Percentiles rank a stretch among this genome's conserved stretches.
Conservation (phyloP, 805 yeast genomes). For the Schwanniomyces sp. region DNA sequence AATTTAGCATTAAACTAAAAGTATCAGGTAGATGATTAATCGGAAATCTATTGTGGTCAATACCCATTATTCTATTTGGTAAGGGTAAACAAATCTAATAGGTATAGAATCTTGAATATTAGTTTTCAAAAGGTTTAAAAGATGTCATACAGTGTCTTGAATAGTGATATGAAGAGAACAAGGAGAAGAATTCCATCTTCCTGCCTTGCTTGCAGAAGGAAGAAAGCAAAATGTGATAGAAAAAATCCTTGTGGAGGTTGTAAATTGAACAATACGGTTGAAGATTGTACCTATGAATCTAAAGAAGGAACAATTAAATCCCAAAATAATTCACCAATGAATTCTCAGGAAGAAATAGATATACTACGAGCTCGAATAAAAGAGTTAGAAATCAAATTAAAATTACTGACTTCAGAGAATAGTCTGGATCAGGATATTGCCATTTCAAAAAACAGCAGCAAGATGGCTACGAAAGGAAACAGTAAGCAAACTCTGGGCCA, state of each 20-base stretch:
- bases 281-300: constrained; percentile 43
- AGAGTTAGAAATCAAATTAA: neutral
- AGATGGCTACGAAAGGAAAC: neutral
- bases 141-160: neutral
- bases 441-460: neutral
- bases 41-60: no score
- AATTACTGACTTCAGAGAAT: neutral
- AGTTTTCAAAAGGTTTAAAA: no score
- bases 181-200: constrained; percentile 49
- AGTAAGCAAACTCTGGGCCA: neutral
- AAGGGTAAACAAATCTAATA: neutral
- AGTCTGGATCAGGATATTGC: neutral
- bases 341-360: constrained; percentile 1
- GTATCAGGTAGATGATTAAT: neutral
- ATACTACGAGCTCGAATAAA: constrained; percentile 1
- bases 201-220: constrained; percentile 37
- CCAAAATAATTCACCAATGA: neutral
- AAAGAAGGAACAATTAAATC: constrained; percentile 26
- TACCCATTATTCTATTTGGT: neutral
- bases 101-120: no score
- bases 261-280: constrained; percentile 30
- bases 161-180: constrained; percentile 12
- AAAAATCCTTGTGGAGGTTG: constrained; percentile 39
- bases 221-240: constrained; percentile 43
- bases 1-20: neutral